These are phyloP conservation scores for Chenopodium formosanum DNA, from an alignment of 148 eudicot genomes.

Conservation along the genomic window DNA sequence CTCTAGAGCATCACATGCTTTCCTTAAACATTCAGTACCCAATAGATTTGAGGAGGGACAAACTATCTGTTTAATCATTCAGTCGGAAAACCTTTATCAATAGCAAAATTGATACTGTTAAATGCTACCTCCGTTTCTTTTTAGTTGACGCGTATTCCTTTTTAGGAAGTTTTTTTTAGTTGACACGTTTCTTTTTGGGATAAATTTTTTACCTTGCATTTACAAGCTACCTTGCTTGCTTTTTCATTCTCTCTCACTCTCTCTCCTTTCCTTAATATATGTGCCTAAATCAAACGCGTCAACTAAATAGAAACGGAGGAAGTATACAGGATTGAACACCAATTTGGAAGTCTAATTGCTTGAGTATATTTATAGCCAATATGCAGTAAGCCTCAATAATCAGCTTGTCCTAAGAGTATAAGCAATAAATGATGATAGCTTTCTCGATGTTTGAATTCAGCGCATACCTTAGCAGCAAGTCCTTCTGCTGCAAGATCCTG, in stretches of 20 bases:
- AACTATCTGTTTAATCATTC: not conserved
- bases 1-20: not conserved
- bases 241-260: too few species aligned
- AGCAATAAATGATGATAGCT: not conserved
- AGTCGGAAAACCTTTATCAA: not conserved
- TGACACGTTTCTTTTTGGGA: too few species aligned
- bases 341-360: not conserved
- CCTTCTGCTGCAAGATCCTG: slow-evolving; percentile 86
- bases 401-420: not conserved
- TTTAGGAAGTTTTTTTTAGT: too few species aligned
- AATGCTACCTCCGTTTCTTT: too few species aligned
- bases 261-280: too few species aligned
- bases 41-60: not conserved
- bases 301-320: too few species aligned
- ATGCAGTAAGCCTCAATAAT: not conserved
- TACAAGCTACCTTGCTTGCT: too few species aligned
- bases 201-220: too few species aligned
- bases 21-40: not conserved
- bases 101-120: not conserved
- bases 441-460: not conserved
- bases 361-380: not conserved
- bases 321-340: not conserved
- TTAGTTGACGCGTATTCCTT: too few species aligned
- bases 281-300: too few species aligned
- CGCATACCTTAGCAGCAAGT: slow-evolving; percentile 74